Base-by-base conservation (phyloP, 1,284 basidiomycete genomes). In the Butyriboletus appendiculatus region DNA sequence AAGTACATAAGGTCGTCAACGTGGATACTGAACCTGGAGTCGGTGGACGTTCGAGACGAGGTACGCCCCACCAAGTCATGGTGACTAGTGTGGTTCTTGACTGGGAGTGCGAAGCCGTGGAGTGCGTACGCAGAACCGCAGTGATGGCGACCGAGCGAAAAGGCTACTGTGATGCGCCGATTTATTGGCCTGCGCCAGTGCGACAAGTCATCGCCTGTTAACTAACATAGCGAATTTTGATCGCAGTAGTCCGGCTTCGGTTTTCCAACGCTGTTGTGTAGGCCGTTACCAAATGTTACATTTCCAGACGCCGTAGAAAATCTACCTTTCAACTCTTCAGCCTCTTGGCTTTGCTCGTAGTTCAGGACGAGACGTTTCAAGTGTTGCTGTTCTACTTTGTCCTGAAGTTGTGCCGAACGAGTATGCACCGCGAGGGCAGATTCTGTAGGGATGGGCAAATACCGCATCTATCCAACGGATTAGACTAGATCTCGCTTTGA, bases 361-460 rank as follows among this genome's bases (percentile, higher is more conserved):
- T 92, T 81, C 45, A 93, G 78, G 3, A 96, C 96, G n/a, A 98
- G 79, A 18, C 87, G 84, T 76, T 98, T 98, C 61, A 98, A 76
- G 58, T 97, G 92, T 70, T 98, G 93, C 63, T 97, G 95, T 70
- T 98, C 96, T 10, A 92, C 92, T 72, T 89, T 92, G 72, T 95
- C 93, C 66, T 94, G 92, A 59, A 92, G 76, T 67, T 97, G 95
- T 49, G 96, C 91, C 7, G 89, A 85, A 33, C 90, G 85, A 2
- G 94, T 95, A 62, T 97, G 93, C 48, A 93, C 79, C 4, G 95
- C 96, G 34, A 98, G 79, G 2, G 92, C 80, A 16, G 95, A 94
- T 64, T 86, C 88, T 5, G 90, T 76, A 4, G 96, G 96, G 42
- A 98, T 87, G 46, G 92, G 88, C 50, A 98, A 80, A 63, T 92